A percentile compares a stretch with the other conserved stretches of the same genome.
These are phyloP conservation scores for Malassezia equina DNA, from an alignment of 1,284 basidiomycete genomes.

Conservation along the genomic window DNA sequence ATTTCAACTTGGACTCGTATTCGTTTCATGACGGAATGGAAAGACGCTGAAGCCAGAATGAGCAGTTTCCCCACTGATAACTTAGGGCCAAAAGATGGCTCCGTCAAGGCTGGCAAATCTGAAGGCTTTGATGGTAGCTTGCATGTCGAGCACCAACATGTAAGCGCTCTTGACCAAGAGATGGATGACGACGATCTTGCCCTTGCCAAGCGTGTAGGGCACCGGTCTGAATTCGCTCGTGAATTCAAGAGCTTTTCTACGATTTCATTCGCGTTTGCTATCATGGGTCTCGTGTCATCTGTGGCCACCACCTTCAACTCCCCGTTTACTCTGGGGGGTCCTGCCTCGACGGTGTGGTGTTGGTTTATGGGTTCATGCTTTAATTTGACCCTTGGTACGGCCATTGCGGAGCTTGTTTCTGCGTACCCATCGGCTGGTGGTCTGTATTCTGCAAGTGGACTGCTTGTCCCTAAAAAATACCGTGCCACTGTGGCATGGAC, in stretches of 20 bases:
- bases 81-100: not conserved
- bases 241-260: slow-evolving; percentile 46
- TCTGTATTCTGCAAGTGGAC: slow-evolving; percentile 54
- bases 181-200: slow-evolving; percentile 38
- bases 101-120: not conserved
- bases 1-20: not conserved
- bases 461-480: slow-evolving; percentile 37
- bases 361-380: slow-evolving; percentile 45
- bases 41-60: not conserved
- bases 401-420: slow-evolving; percentile 49
- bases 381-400: slow-evolving; percentile 41
- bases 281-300: slow-evolving; percentile 46
- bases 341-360: slow-evolving; percentile 41
- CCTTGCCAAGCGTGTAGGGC: slow-evolving; percentile 36
- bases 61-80: not conserved
- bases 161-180: slow-evolving; percentile 1
- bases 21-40: not conserved
- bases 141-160: slow-evolving; percentile 7
- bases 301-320: slow-evolving; percentile 45
- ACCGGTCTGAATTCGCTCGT: slow-evolving; percentile 44
- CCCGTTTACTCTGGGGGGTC: slow-evolving; percentile 38
- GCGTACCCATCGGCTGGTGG: slow-evolving; percentile 75
- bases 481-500: slow-evolving; percentile 60
- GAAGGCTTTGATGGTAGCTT: not conserved
- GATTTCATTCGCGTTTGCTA: slow-evolving; percentile 44